Evolutionary conservation across 768 basidiomycete species (phyloP).

Genomic region (Xanthoconium stramineum): DNA sequence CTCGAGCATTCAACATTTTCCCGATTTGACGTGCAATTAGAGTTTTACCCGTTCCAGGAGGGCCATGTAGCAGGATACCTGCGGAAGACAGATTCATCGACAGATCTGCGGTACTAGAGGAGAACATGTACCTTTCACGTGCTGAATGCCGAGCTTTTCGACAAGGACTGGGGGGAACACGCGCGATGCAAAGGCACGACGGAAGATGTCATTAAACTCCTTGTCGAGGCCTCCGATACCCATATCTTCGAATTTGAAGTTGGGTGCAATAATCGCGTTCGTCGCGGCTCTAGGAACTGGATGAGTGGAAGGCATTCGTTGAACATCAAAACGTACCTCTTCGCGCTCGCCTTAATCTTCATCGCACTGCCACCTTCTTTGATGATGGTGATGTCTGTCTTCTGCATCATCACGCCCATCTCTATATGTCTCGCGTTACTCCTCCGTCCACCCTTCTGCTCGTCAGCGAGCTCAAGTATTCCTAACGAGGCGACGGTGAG

Average conservation of each 20-base stretch:
- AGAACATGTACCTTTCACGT: slow-evolving; percentile 81
- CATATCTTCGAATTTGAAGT: slow-evolving; percentile 99
- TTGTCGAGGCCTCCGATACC: slow-evolving; percentile 96
- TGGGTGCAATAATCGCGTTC: slow-evolving; percentile 94
- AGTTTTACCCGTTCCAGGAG: slow-evolving; percentile 98
- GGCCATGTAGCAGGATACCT: slow-evolving; percentile 94
- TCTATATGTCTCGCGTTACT: slow-evolving; percentile 29
- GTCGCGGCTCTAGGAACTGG: slow-evolving; percentile 66
- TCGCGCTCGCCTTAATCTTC: slow-evolving; percentile 89
- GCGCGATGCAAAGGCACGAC: slow-evolving; percentile 95
- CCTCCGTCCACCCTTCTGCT: slow-evolving; percentile 47
- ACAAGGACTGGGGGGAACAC: slow-evolving; percentile 98
- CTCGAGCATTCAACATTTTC: slow-evolving; percentile 97
- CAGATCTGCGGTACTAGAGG: neutral
- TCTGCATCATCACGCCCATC: slow-evolving; percentile 81
- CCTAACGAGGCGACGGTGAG: slow-evolving; percentile 60
- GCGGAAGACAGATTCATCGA: neutral
- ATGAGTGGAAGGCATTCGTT: neutral
- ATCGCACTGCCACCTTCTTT: slow-evolving; percentile 80
- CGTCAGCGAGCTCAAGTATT: slow-evolving; percentile 58
- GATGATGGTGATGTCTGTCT: slow-evolving; percentile 87
- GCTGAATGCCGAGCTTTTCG: slow-evolving; percentile 96
- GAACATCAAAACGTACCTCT: slow-evolving; percentile 56
- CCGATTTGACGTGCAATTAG: slow-evolving; percentile 98
- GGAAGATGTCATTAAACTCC: slow-evolving; percentile 95